phyloP scores from a whole-genome alignment of 2,329 filamentous ascomycete genomes.

The Colletotrichum nymphaeae region DNA sequence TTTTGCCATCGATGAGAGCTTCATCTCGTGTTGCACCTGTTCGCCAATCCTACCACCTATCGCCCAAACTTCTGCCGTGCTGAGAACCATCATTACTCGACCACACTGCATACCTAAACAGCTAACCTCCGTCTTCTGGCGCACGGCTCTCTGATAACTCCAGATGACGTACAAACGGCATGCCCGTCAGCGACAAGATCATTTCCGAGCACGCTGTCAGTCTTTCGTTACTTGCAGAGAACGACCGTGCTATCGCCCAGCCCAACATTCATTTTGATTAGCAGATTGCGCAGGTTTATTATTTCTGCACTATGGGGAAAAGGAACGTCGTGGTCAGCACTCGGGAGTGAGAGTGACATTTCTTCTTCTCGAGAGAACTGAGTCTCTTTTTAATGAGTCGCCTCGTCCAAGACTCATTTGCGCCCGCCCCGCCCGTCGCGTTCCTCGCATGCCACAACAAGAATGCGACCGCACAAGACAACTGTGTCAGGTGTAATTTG shows the following conservation, averaged over 20 bases:
- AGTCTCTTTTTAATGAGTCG: neutral
- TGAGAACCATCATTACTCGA: slow-evolving; percentile 6
- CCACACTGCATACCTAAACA: too few relatives aligned
- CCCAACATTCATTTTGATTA: neutral
- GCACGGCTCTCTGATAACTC: neutral
- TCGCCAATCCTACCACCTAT: slow-evolving; percentile 6
- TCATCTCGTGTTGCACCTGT: slow-evolving; percentile 7
- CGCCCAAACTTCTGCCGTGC: slow-evolving; percentile 11
- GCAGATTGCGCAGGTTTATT: slow-evolving; percentile 3
- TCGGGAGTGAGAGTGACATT: neutral
- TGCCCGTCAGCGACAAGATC: neutral
- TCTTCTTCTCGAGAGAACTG: neutral
- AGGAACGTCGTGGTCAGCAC: neutral
- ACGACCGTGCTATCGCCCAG: neutral
- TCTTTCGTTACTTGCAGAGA: neutral
- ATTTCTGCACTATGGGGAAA: neutral
- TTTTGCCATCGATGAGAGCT: too few relatives aligned
- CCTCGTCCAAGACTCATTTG: neutral
- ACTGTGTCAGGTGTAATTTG: neutral
- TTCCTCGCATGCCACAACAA: neutral
- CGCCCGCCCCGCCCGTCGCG: neutral
- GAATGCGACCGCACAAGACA: neutral
- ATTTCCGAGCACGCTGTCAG: neutral
- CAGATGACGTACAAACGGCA: slow-evolving; percentile 14
- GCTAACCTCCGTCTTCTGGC: neutral